Percentiles rank a stretch among this genome's conserved stretches.
phyloP scores from a whole-genome alignment of 768 basidiomycete genomes.

The Macrolepiota fuliginosa region DNA sequence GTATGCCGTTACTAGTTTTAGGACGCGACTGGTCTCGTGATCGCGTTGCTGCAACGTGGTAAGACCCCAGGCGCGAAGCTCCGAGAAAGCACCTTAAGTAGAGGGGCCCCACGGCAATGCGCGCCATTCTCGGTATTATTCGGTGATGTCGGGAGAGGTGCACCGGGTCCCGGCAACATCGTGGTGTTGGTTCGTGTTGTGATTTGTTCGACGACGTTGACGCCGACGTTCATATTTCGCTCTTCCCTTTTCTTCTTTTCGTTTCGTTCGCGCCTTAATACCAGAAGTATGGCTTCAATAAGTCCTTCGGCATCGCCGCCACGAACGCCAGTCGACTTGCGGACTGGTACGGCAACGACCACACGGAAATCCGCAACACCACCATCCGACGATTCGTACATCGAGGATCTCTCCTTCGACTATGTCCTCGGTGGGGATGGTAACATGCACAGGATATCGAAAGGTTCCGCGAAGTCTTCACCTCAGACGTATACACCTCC shows the following conservation, averaged over 20 bases:
- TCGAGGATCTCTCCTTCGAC: constrained; percentile 66
- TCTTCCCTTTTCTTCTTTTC: constrained; percentile 15
- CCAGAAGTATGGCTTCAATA: constrained; percentile 23
- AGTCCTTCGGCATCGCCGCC: constrained; percentile 36
- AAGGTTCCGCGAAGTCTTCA: constrained; percentile 44
- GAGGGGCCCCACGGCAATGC: constrained; percentile 4
- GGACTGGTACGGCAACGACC: constrained; percentile 15
- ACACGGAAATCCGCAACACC: constrained; percentile 24
- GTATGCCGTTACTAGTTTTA: background rate
- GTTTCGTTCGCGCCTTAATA: constrained; percentile 16
- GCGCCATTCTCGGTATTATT: constrained; percentile 4
- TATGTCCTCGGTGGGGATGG: constrained; percentile 57
- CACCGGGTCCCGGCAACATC: constrained; percentile 28
- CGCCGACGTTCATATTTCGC: constrained; percentile 22
- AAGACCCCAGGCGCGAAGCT: constrained; percentile 24
- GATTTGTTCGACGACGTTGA: constrained; percentile 24
- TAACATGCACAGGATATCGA: constrained; percentile 54
- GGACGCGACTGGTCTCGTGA: constrained; percentile 31
- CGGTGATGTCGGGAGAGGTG: constrained; percentile 14
- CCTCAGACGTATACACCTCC: constrained; percentile 44
- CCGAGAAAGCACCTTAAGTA: constrained; percentile 17
- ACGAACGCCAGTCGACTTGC: constrained; percentile 34
- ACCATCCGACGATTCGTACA: constrained; percentile 55
- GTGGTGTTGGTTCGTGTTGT: constrained; percentile 26
- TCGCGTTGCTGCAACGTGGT: constrained; percentile 31